These are phyloP conservation scores for Neurospora sp. DNA, from an alignment of 495 filamentous ascomycete genomes.

Conservation along the genomic window DNA sequence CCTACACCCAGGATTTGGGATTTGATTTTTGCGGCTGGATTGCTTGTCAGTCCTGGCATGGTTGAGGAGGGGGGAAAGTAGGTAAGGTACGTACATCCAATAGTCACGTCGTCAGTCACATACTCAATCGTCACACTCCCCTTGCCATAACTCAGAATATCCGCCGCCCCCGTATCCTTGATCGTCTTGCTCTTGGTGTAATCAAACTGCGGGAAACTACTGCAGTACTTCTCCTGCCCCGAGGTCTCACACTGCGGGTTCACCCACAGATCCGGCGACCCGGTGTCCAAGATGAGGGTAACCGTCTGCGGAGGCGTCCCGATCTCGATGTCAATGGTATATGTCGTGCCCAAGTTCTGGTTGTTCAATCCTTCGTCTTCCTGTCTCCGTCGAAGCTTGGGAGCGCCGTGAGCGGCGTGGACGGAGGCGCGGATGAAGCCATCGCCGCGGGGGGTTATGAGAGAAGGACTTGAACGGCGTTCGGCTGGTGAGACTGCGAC, in stretches of 20 bases:
- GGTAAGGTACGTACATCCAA: slow-evolving; percentile 20
- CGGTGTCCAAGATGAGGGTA: slow-evolving; percentile 35
- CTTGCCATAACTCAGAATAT: slow-evolving; percentile 27
- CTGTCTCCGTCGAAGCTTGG: background rate
- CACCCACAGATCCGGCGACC: slow-evolving; percentile 36
- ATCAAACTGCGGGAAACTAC: slow-evolving; percentile 22
- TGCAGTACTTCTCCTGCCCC: slow-evolving; percentile 16
- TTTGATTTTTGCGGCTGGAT: slow-evolving; percentile 22
- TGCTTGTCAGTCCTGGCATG: background rate
- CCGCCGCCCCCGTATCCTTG: slow-evolving; percentile 10
- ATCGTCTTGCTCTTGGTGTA: slow-evolving; percentile 21
- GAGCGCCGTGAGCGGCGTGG: slow-evolving; percentile 3
- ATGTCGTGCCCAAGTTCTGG: slow-evolving; percentile 1
- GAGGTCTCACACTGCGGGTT: slow-evolving; percentile 28
- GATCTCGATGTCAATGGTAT: slow-evolving; percentile 11
- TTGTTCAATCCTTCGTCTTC: background rate
- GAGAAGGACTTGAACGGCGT: background rate
- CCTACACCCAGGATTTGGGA: slow-evolving; percentile 33
- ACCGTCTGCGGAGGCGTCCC: slow-evolving; percentile 21
- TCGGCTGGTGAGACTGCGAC: background rate
- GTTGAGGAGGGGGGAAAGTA: background rate
- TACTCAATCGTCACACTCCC: slow-evolving; percentile 31
- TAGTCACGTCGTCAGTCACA: slow-evolving; percentile 28
- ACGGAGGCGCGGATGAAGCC: slow-evolving; percentile 8
- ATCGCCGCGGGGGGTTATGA: slow-evolving; percentile 2